These are phyloP conservation scores for Globisporangium apiculatum DNA, from an alignment of 352 stramenopile species.

Conservation along the genomic window DNA sequence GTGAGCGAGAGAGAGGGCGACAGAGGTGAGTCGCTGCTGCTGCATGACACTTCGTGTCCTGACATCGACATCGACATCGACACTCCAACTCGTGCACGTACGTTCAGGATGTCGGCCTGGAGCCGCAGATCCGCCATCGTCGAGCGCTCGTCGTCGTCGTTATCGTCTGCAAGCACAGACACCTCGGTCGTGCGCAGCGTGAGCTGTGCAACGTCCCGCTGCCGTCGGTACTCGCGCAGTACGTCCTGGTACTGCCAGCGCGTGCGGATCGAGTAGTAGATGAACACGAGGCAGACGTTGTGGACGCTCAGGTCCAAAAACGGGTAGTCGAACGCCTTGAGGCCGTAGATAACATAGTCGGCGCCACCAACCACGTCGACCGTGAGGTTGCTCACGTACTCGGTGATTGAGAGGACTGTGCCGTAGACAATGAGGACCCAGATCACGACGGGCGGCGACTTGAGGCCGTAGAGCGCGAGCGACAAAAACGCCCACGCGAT, in stretches of 20 bases:
- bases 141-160: conserved; percentile 14
- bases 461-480: conserved; percentile 57
- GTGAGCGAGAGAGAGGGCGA: background rate
- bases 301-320: conserved; percentile 71
- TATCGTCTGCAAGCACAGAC: background rate
- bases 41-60: background rate
- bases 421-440: conserved; percentile 61
- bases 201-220: conserved; percentile 14
- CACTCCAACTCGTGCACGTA: conserved; percentile 11
- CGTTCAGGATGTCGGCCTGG: conserved; percentile 44
- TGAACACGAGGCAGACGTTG: conserved; percentile 68
- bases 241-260: conserved; percentile 70
- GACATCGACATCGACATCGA: too few species aligned
- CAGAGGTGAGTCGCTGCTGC: too few species aligned
- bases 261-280: conserved; percentile 75
- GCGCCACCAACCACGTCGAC: conserved; percentile 27
- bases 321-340: conserved; percentile 66
- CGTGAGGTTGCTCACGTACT: conserved; percentile 70
- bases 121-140: conserved; percentile 29
- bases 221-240: conserved; percentile 21
- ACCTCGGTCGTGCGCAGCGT: conserved; percentile 3
- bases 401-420: conserved; percentile 38
- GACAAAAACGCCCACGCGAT: conserved; percentile 61
- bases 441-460: conserved; percentile 40
- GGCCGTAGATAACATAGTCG: conserved; percentile 51